Conservation (phyloP, 495 filamentous ascomycete genomes). For the Bryoglossum gracile region DNA sequence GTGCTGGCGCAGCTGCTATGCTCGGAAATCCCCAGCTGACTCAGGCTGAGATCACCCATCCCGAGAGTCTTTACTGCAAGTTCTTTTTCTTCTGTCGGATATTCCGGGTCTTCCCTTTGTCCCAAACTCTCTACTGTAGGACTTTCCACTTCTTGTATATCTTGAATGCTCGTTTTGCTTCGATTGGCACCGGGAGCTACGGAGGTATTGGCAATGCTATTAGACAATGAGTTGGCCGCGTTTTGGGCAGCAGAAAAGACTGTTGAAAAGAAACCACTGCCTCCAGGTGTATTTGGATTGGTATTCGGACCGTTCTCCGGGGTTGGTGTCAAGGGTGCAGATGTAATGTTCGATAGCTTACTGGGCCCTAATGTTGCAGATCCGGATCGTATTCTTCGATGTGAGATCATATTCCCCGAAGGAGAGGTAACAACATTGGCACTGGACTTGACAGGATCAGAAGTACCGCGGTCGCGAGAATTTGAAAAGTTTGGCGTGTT, state of each 20-base stretch:
- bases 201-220: conserved; percentile 62
- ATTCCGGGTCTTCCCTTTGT: conserved; percentile 27
- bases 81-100: conserved; percentile 49
- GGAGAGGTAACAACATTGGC: conserved; percentile 35
- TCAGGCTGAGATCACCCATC: conserved; percentile 78
- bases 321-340: conserved; percentile 67
- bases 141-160: conserved; percentile 33
- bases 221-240: conserved; percentile 80
- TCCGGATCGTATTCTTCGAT: conserved; percentile 57
- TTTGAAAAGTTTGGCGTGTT: conserved; percentile 18
- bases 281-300: conserved; percentile 32
- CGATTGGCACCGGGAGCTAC: conserved; percentile 34
- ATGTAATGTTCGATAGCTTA: conserved; percentile 76
- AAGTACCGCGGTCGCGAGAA: conserved; percentile 17
- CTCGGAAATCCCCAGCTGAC: conserved; percentile 67
- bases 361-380: conserved; percentile 66
- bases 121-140: conserved; percentile 41
- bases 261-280: conserved; percentile 78
- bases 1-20: conserved; percentile 34
- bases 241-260: conserved; percentile 92
- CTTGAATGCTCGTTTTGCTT: conserved; percentile 30
- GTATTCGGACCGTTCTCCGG: conserved; percentile 42
- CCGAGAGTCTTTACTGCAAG: conserved; percentile 86
- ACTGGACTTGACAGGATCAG: conserved; percentile 28
- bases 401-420: conserved; percentile 67